These are phyloP conservation scores for Aspergillus sp. DNA, from an alignment of 2,329 filamentous ascomycete genomes.

Conservation along the genomic window DNA sequence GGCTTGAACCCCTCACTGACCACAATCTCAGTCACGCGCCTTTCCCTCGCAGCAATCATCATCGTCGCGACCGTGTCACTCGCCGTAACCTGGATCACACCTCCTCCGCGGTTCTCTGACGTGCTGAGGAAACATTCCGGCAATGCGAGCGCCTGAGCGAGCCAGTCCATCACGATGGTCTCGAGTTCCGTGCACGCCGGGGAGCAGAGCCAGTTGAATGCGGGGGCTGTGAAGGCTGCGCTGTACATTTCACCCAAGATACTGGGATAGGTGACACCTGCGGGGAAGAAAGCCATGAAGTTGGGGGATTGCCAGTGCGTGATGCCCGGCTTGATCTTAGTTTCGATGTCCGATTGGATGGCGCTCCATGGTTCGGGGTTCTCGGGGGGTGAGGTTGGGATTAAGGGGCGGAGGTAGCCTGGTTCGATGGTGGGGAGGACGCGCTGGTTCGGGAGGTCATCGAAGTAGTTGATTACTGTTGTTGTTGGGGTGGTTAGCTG, in stretches of 20 bases:
- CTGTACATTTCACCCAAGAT: slow-evolving; percentile 93
- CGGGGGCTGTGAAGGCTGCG: slow-evolving; percentile 81
- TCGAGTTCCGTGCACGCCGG: slow-evolving; percentile 92
- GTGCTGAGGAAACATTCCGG: slow-evolving; percentile 73
- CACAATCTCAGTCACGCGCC: slow-evolving; percentile 66
- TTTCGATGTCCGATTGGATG: slow-evolving; percentile 81
- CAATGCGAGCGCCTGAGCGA: slow-evolving; percentile 72
- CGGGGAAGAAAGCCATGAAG: slow-evolving; percentile 95
- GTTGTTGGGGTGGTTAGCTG: neutral
- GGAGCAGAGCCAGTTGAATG: slow-evolving; percentile 96
- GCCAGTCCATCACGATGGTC: slow-evolving; percentile 90
- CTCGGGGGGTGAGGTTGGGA: slow-evolving; percentile 69
- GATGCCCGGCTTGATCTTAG: slow-evolving; percentile 85
- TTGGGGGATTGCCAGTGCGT: slow-evolving; percentile 95
- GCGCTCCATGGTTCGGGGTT: slow-evolving; percentile 70
- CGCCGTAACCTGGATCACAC: slow-evolving; percentile 91
- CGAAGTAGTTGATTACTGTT: slow-evolving; percentile 79
- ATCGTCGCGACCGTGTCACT: slow-evolving; percentile 84
- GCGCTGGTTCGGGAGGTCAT: slow-evolving; percentile 67
- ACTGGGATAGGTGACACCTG: slow-evolving; percentile 74
- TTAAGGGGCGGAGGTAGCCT: slow-evolving; percentile 78
- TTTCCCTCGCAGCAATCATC: slow-evolving; percentile 83
- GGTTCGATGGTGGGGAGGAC: slow-evolving; percentile 79
- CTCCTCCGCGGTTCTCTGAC: slow-evolving; percentile 68
- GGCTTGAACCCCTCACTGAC: slow-evolving; percentile 50